Evolutionary conservation across 805 yeast genomes (phyloP).

Genomic region (Myxozyma nipponensis): DNA sequence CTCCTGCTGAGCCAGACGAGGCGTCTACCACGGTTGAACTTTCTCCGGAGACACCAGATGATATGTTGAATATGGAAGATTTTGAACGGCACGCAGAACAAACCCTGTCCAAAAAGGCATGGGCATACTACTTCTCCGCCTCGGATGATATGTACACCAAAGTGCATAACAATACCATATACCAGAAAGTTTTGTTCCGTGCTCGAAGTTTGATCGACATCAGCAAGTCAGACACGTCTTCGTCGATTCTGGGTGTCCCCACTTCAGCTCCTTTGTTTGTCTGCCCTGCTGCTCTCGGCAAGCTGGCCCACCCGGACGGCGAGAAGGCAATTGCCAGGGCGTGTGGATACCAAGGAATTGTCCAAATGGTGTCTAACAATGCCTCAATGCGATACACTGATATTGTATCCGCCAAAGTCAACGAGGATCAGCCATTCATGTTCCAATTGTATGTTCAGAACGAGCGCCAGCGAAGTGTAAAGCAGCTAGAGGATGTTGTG

Average conservation of each 20-base stretch:
- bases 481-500: slow-evolving; percentile 42
- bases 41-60: slow-evolving; percentile 15
- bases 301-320: slow-evolving; percentile 45
- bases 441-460: slow-evolving; percentile 48
- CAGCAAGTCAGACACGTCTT: slow-evolving; percentile 41
- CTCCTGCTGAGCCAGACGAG: background rate
- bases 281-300: slow-evolving; percentile 48
- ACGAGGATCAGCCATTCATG: slow-evolving; percentile 44
- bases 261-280: slow-evolving; percentile 47
- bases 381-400: slow-evolving; percentile 45
- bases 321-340: slow-evolving; percentile 44
- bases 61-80: slow-evolving; percentile 62
- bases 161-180: slow-evolving; percentile 45
- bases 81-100: slow-evolving; percentile 81
- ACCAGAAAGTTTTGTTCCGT: slow-evolving; percentile 43
- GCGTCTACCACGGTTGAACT: slow-evolving; percentile 2
- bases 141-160: slow-evolving; percentile 49
- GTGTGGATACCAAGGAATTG: slow-evolving; percentile 41
- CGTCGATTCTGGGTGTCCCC: slow-evolving; percentile 49
- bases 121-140: slow-evolving; percentile 67
- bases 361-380: slow-evolving; percentile 49
- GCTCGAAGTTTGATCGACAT: slow-evolving; percentile 46
- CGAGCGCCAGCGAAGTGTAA: slow-evolving; percentile 36
- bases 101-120: slow-evolving; percentile 70
- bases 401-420: slow-evolving; percentile 38